A percentile compares a stretch with the other conserved stretches of the same genome.
These are phyloP conservation scores for Capsicum pubescens DNA, from an alignment of 257 asterid genomes.

Conservation along the genomic window DNA sequence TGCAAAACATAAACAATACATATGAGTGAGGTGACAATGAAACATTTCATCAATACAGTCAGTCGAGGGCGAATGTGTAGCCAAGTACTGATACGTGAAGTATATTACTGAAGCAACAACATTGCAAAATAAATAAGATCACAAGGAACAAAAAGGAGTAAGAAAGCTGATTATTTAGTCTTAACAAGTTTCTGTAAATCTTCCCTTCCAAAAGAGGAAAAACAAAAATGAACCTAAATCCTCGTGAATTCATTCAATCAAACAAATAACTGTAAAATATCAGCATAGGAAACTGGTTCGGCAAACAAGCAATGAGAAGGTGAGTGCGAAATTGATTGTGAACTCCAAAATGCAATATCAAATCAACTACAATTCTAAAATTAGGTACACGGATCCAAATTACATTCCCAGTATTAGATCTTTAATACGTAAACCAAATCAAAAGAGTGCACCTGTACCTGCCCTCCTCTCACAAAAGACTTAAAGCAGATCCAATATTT, in stretches of 20 bases:
- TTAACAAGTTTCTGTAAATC: background rate
- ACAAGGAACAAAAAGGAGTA: background rate
- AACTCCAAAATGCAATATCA: background rate
- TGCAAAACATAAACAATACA: slow-evolving; percentile 20
- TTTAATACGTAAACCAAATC: slow-evolving; percentile 23
- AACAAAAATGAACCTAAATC: background rate
- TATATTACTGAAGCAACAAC: background rate
- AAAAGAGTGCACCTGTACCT: slow-evolving; percentile 19
- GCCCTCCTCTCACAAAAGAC: background rate
- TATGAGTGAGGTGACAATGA: background rate
- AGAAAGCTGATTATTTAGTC: background rate
- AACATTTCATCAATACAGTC: background rate
- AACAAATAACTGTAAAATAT: background rate
- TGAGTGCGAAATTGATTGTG: background rate
- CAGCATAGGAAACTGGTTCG: background rate
- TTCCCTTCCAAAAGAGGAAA: background rate
- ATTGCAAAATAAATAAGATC: background rate
- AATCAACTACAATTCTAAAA: background rate
- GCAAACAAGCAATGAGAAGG: background rate
- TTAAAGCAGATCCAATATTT: background rate
- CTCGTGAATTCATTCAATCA: background rate
- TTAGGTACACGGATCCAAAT: background rate
- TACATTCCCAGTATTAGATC: background rate
- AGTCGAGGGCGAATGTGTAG: background rate
- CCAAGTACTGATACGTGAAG: background rate